These are phyloP conservation scores for Elsinoe ampelina DNA, from an alignment of 2,329 filamentous ascomycete genomes.

Conservation along the genomic window DNA sequence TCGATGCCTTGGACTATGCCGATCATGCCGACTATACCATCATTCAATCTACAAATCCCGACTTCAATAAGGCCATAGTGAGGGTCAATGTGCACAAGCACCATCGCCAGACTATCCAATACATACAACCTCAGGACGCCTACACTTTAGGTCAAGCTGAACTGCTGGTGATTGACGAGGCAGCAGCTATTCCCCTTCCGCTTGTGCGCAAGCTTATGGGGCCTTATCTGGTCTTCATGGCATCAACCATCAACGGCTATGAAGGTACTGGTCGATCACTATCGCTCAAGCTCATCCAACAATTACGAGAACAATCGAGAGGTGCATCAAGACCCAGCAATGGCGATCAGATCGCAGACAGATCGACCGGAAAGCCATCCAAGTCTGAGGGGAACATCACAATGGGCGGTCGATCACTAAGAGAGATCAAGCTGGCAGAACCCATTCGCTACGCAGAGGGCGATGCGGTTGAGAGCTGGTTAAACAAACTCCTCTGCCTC, in stretches of 20 bases:
- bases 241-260: constrained; percentile 97
- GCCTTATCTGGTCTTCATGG: constrained; percentile 97
- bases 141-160: constrained; percentile 94
- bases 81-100: constrained; percentile 90
- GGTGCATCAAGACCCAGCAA: constrained; percentile 47
- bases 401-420: constrained; percentile 64
- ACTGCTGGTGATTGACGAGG: constrained; percentile 91
- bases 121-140: constrained; percentile 92
- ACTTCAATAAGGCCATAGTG: constrained; percentile 98
- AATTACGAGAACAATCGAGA: constrained; percentile 85
- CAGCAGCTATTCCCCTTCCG: constrained; percentile 88
- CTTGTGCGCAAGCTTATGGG: constrained; percentile 91
- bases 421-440: constrained; percentile 86
- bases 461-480: constrained; percentile 89
- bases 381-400: constrained; percentile 53
- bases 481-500: constrained; percentile 86
- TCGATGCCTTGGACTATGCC: constrained; percentile 85
- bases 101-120: constrained; percentile 96
- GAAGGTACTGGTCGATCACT: constrained; percentile 93
- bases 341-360: constrained; percentile 61
- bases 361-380: constrained; percentile 63
- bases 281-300: constrained; percentile 92
- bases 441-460: constrained; percentile 91
- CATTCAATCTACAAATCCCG: constrained; percentile 93
- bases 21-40: constrained; percentile 98